A percentile compares a stretch with the other conserved stretches of the same genome.
These are phyloP conservation scores for Candida sp. DNA, from an alignment of 1,139 yeast genomes.

Conservation along the genomic window DNA sequence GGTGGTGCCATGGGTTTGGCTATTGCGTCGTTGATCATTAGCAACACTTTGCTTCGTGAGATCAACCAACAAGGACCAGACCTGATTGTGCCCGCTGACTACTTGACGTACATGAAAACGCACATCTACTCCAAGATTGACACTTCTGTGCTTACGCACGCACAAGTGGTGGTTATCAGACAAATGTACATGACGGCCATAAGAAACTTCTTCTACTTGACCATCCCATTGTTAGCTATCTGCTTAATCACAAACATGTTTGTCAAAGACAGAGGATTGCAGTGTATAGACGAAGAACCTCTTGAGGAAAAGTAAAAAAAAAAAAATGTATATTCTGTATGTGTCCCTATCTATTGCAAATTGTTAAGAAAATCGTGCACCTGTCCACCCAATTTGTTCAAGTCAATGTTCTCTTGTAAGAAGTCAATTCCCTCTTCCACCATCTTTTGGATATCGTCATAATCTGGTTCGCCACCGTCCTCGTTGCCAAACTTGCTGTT, in stretches of 20 bases:
- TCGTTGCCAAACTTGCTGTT: constrained; percentile 19
- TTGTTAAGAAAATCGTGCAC: constrained; percentile 10
- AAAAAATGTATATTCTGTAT: neutral
- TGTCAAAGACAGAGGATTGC: constrained; percentile 46
- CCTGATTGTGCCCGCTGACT: constrained; percentile 15
- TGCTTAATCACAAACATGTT: constrained; percentile 40
- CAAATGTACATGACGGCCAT: constrained; percentile 41
- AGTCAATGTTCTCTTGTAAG: constrained; percentile 14
- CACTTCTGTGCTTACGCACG: constrained; percentile 21
- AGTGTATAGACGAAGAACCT: constrained; percentile 40
- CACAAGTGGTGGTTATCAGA: constrained; percentile 29
- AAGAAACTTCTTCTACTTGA: constrained; percentile 41
- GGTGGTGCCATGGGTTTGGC: constrained; percentile 61
- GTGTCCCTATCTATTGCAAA: neutral
- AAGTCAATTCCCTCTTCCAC: constrained; percentile 20
- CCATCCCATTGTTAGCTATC: constrained; percentile 45
- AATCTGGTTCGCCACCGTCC: constrained; percentile 11
- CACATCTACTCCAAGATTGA: constrained; percentile 40
- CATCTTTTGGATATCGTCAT: constrained; percentile 19
- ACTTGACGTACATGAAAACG: constrained; percentile 24
- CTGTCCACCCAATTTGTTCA: constrained; percentile 15
- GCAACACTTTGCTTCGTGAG: constrained; percentile 36
- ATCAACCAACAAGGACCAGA: constrained; percentile 18
- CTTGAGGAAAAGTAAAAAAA: neutral
- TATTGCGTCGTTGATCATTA: constrained; percentile 42